A percentile compares a stretch with the other conserved stretches of the same genome.
phyloP scores from a whole-genome alignment of 257 asterid genomes.

The Penstemon eatonii region DNA sequence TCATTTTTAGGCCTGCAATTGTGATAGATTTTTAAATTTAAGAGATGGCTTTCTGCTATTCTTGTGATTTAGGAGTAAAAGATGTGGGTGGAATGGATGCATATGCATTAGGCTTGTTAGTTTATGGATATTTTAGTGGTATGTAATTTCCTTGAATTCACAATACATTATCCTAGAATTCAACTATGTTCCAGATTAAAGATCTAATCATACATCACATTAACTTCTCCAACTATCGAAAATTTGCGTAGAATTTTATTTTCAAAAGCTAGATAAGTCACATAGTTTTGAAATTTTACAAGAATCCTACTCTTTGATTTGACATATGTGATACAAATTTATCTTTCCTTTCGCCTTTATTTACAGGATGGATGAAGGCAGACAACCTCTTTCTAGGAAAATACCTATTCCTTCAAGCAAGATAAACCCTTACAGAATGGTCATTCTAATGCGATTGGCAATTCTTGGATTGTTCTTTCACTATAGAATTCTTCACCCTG shows the following conservation, averaged over 20 bases:
- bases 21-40: too few relatives aligned
- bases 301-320: constrained; percentile 1
- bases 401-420: constrained; percentile 83
- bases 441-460: constrained; percentile 75
- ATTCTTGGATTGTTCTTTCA: constrained; percentile 86
- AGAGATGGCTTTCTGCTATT: too few relatives aligned
- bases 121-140: too few relatives aligned
- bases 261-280: constrained; percentile 4
- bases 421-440: constrained; percentile 85
- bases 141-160: neutral
- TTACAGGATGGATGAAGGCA: constrained; percentile 94
- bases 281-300: constrained; percentile 4
- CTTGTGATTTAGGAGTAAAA: too few relatives aligned
- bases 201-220: constrained; percentile 1
- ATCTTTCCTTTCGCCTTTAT: constrained; percentile 7
- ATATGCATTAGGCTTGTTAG: too few relatives aligned
- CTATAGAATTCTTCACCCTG: constrained; percentile 88
- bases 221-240: neutral
- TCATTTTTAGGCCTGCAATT: too few relatives aligned
- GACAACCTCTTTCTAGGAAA: constrained; percentile 96
- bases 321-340: neutral
- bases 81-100: too few relatives aligned
- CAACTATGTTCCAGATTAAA: neutral
- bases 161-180: neutral
- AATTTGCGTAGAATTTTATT: constrained; percentile 6